These are phyloP conservation scores for Verticillium albo-atrum DNA, from an alignment of 2,329 filamentous ascomycete genomes.

Conservation along the genomic window DNA sequence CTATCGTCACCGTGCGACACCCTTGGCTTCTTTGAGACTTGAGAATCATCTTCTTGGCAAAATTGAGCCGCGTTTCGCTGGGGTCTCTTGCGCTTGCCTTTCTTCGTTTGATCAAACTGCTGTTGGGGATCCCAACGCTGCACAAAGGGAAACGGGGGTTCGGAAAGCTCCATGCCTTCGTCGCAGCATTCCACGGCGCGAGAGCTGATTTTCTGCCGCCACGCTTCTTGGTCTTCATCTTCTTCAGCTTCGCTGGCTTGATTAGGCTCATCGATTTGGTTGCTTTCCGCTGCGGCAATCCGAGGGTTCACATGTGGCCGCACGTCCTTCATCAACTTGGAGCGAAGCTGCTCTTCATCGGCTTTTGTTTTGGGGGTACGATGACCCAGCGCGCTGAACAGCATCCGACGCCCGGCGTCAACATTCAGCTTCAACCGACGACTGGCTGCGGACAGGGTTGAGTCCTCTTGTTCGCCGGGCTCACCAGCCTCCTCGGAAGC, in stretches of 20 bases:
- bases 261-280: neutral
- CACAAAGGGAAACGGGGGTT: constrained; percentile 84
- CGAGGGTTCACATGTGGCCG: constrained; percentile 26
- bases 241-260: constrained; percentile 14
- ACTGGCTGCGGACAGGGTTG: constrained; percentile 14
- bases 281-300: constrained; percentile 20
- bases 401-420: constrained; percentile 59
- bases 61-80: constrained; percentile 35
- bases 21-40: constrained; percentile 6
- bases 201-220: constrained; percentile 70
- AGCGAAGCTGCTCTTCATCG: constrained; percentile 60
- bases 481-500: neutral
- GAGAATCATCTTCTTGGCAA: constrained; percentile 27
- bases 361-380: constrained; percentile 63
- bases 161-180: constrained; percentile 61
- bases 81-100: constrained; percentile 45
- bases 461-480: neutral
- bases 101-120: constrained; percentile 33
- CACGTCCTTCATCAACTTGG: constrained; percentile 53
- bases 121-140: constrained; percentile 86
- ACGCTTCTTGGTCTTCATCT: constrained; percentile 54
- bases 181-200: constrained; percentile 80
- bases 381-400: constrained; percentile 70
- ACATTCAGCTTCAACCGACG: constrained; percentile 38
- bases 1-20: constrained; percentile 28